Conservation (phyloP, 2,329 filamentous ascomycete genomes). For the Fusarium veterinarium region DNA sequence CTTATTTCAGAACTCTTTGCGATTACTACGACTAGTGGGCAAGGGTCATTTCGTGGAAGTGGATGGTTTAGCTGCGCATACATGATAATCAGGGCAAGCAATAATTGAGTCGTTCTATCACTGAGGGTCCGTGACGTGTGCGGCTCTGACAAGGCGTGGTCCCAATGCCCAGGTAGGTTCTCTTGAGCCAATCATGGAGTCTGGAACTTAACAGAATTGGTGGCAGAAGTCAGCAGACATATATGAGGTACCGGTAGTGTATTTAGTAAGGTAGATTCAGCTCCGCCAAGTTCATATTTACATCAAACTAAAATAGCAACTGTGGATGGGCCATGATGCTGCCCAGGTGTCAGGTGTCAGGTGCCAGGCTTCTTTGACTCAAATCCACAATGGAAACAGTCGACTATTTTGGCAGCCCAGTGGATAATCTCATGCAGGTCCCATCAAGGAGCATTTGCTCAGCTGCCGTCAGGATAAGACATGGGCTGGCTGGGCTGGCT, state of each 20-base stretch:
- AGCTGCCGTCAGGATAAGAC: neutral
- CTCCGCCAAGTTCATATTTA: neutral
- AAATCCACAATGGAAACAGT: constrained; percentile 1
- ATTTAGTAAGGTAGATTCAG: neutral
- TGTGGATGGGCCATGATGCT: constrained; percentile 24
- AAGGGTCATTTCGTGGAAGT: neutral
- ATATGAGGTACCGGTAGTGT: neutral
- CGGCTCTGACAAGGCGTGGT: neutral
- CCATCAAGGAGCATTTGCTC: constrained; percentile 27
- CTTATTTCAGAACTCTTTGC: constrained; percentile 16
- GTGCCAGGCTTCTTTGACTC: neutral
- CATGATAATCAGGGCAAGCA: neutral
- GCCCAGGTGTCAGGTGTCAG: constrained; percentile 7
- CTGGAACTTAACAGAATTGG: neutral
- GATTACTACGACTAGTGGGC: neutral
- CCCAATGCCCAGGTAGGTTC: neutral
- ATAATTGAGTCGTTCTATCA: neutral
- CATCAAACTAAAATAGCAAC: constrained; percentile 9
- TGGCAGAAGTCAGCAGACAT: neutral
- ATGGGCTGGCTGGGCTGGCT: neutral
- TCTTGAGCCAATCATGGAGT: neutral
- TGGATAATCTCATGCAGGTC: constrained; percentile 24
- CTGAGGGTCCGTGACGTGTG: neutral
- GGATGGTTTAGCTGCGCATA: neutral
- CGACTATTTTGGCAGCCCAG: neutral